These are phyloP conservation scores for Cajanus cajan DNA, from an alignment of 306 rosid genomes.

Conservation along the genomic window DNA sequence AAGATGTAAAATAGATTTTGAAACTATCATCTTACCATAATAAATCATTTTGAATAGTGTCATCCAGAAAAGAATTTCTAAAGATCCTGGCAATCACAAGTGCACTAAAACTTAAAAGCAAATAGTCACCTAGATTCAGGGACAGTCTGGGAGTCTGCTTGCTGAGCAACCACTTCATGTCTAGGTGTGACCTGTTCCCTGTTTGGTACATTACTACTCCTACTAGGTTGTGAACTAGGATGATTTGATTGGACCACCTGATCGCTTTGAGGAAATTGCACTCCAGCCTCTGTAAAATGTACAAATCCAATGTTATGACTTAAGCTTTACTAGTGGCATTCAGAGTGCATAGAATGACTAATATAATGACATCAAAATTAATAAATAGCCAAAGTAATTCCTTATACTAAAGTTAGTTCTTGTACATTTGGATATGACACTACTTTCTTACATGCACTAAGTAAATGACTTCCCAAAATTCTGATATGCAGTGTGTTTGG, in stretches of 20 bases:
- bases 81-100: constrained; percentile 17
- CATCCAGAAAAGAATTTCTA: not conserved
- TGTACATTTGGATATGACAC: no score
- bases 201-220: constrained; percentile 36
- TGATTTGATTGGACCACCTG: constrained; percentile 48
- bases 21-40: not conserved
- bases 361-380: no score
- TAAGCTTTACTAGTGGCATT: not conserved
- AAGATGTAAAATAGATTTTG: no score
- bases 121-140: constrained; percentile 97
- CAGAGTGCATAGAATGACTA: constrained; percentile 17
- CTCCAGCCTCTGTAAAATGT: constrained; percentile 77
- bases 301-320: constrained; percentile 13
- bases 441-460: no score
- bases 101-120: constrained; percentile 25
- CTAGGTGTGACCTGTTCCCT: constrained; percentile 54
- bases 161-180: constrained; percentile 46
- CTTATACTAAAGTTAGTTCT: no score
- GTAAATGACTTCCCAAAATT: no score
- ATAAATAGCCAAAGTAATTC: no score
- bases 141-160: constrained; percentile 53
- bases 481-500: no score
- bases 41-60: constrained; percentile 1
- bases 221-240: constrained; percentile 53
- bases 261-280: constrained; percentile 75